Conservation (phyloP, 768 basidiomycete genomes). For the Boletus subcaerulescens region DNA sequence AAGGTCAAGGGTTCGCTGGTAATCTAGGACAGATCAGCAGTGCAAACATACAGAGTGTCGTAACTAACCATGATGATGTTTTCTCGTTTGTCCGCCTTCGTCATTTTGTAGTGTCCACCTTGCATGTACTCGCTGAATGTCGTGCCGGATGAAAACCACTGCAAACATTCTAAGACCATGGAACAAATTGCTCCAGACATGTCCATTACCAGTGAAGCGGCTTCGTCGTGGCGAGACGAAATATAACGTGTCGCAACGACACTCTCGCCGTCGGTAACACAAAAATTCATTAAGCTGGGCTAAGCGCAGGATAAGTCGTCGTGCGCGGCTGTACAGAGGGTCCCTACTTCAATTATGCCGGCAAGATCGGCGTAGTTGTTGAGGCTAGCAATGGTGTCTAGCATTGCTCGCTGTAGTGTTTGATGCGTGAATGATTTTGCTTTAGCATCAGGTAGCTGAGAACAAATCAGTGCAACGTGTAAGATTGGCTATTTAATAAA, state of each 20-base stretch:
- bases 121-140: slow-evolving; percentile 87
- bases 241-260: slow-evolving; percentile 95
- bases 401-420: slow-evolving; percentile 79
- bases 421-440: slow-evolving; percentile 71
- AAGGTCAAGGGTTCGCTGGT: slow-evolving; percentile 95
- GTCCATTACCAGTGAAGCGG: slow-evolving; percentile 73
- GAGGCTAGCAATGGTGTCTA: slow-evolving; percentile 77
- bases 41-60: slow-evolving; percentile 2
- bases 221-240: slow-evolving; percentile 86
- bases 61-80: slow-evolving; percentile 82
- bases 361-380: slow-evolving; percentile 74
- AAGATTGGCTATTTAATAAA: neutral
- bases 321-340: neutral
- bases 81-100: slow-evolving; percentile 91
- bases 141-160: slow-evolving; percentile 97
- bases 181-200: neutral
- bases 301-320: slow-evolving; percentile 27
- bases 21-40: slow-evolving; percentile 45
- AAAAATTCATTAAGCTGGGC: slow-evolving; percentile 94
- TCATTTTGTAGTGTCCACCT: slow-evolving; percentile 93
- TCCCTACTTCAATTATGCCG: slow-evolving; percentile 63
- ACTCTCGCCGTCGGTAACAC: slow-evolving; percentile 91
- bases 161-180: slow-evolving; percentile 7
- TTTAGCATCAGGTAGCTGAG: slow-evolving; percentile 75
- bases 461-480: slow-evolving; percentile 5